Percentiles rank a stretch among this genome's conserved stretches.
Conservation (phyloP, 306 rosid species). For the Cucumis sativus region DNA sequence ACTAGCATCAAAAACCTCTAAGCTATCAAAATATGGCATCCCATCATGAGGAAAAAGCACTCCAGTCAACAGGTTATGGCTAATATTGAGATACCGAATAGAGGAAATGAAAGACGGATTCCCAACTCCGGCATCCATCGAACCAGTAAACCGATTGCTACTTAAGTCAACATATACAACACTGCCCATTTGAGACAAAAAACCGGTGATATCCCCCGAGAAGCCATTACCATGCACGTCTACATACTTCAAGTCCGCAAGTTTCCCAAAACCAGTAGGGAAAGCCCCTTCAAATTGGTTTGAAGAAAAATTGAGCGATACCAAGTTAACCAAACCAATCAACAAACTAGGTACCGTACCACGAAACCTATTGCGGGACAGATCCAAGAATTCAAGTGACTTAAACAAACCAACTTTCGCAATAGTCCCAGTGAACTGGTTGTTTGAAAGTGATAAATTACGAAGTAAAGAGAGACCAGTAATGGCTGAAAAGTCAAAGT, state of each 20-base stretch:
- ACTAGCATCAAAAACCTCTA: slow-evolving; percentile 76
- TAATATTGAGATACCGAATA: slow-evolving; percentile 42
- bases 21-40: slow-evolving; percentile 64
- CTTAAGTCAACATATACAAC: slow-evolving; percentile 55
- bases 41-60: slow-evolving; percentile 73
- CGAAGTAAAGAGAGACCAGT: slow-evolving; percentile 42
- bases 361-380: slow-evolving; percentile 45
- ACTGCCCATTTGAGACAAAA: slow-evolving; percentile 45
- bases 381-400: slow-evolving; percentile 45
- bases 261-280: slow-evolving; percentile 39
- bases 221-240: slow-evolving; percentile 42
- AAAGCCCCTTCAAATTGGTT: slow-evolving; percentile 47
- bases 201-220: slow-evolving; percentile 46
- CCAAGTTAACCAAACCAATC: slow-evolving; percentile 23
- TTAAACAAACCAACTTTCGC: slow-evolving; percentile 23
- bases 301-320: slow-evolving; percentile 50
- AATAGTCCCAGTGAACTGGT: slow-evolving; percentile 47
- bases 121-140: slow-evolving; percentile 53
- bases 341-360: slow-evolving; percentile 32
- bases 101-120: slow-evolving; percentile 39
- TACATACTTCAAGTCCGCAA: slow-evolving; percentile 33
- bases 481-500: slow-evolving; percentile 43
- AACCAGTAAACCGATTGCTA: slow-evolving; percentile 50
- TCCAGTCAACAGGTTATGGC: slow-evolving; percentile 53
- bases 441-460: slow-evolving; percentile 52